Evolutionary conservation across 169 alveolate species (phyloP).

Genomic region (Cryptosporidium muris): DNA sequence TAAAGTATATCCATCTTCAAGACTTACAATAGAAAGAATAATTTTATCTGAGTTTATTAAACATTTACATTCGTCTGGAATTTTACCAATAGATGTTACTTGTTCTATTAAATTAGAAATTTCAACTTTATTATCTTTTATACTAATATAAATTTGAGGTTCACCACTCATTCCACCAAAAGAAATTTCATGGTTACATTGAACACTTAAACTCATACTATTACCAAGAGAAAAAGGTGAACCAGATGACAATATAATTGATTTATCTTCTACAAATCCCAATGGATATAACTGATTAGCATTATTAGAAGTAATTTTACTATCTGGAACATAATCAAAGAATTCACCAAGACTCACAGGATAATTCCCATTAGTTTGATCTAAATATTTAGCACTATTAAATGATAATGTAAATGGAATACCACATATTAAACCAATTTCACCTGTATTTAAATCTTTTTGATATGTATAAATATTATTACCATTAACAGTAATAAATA

Average conservation of each 20-base stretch:
- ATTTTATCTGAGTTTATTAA: conserved; percentile 9
- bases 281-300: conserved; percentile 41
- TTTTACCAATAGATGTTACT: conserved; percentile 24
- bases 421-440: conserved; percentile 27
- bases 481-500: no score
- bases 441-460: neutral
- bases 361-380: neutral
- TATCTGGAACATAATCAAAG: neutral
- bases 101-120: conserved; percentile 29
- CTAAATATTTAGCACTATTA: conserved; percentile 28
- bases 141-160: conserved; percentile 23
- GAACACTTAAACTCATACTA: conserved; percentile 35
- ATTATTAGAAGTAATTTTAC: conserved; percentile 20
- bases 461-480: no score
- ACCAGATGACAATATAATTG: conserved; percentile 44
- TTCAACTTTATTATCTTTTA: conserved; percentile 1
- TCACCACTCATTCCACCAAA: conserved; percentile 41
- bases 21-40: conserved; percentile 28
- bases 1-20: conserved; percentile 23
- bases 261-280: conserved; percentile 46
- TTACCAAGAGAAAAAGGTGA: conserved; percentile 65
- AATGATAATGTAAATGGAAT: conserved; percentile 38
- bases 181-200: conserved; percentile 29
- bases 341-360: neutral
- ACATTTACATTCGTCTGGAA: conserved; percentile 39